Conservation (phyloP, 75 land plant species). For the Picea sitchensis region DNA sequence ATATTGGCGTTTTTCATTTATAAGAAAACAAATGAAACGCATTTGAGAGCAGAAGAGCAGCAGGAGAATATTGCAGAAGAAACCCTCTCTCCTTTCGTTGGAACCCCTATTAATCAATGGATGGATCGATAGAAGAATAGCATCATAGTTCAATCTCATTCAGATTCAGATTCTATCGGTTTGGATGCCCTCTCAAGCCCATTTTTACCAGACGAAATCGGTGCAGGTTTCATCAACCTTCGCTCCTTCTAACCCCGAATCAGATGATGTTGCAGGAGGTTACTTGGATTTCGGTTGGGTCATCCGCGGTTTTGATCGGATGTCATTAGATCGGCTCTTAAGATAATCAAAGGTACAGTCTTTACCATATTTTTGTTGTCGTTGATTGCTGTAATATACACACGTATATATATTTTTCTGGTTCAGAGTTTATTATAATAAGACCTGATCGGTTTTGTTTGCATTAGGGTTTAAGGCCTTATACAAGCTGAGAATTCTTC, state of each 20-base stretch:
- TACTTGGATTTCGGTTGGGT: background rate
- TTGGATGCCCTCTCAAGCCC: background rate
- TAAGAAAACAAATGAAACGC: background rate
- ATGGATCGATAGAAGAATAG: background rate
- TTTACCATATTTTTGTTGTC: background rate
- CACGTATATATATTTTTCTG: no score
- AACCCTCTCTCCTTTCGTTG: no score
- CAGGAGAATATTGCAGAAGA: background rate
- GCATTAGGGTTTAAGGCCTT: constrained; percentile 3
- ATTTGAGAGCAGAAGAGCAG: background rate
- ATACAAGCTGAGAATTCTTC: background rate
- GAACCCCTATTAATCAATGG: background rate
- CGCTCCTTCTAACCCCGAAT: background rate
- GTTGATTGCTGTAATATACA: background rate
- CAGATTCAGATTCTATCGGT: background rate
- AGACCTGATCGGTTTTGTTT: background rate
- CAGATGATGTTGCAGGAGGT: background rate
- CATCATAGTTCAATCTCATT: background rate
- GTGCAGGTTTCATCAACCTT: background rate
- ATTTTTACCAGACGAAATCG: background rate
- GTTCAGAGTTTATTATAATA: background rate
- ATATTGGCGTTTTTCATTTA: background rate
- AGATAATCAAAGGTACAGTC: constrained; percentile 3
- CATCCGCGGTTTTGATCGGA: background rate
- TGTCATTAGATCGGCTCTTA: background rate